Evolutionary conservation across 345 rosid species (phyloP).

Genomic region (Rhodomyrtus tomentosa): DNA sequence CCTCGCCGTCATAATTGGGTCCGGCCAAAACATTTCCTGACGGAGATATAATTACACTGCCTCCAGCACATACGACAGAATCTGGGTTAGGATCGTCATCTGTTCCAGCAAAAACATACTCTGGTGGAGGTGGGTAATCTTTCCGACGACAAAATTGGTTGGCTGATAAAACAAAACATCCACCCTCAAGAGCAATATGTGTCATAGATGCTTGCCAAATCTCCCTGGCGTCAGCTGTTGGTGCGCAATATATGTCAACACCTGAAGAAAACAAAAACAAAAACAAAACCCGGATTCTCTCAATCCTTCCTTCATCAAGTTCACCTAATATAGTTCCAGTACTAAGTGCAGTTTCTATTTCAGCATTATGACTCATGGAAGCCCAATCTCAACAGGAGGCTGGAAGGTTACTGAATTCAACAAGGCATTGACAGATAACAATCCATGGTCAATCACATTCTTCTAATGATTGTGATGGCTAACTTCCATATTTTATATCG

Average conservation of each 20-base stretch:
- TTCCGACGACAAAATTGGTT: slow-evolving; percentile 83
- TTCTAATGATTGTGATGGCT: not conserved
- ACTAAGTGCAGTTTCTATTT: not conserved
- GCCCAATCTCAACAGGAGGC: not conserved
- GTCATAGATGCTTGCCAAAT: slow-evolving; percentile 88
- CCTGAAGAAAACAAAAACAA: slow-evolving; percentile 15
- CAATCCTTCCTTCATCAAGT: not conserved
- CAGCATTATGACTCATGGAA: not conserved
- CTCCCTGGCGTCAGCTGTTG: slow-evolving; percentile 83
- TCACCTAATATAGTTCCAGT: not conserved
- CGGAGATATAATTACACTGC: slow-evolving; percentile 86
- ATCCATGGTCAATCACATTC: not conserved
- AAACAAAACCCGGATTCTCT: not conserved
- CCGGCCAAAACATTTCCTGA: slow-evolving; percentile 76
- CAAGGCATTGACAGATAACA: not conserved
- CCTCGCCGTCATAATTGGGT: slow-evolving; percentile 86
- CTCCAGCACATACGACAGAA: slow-evolving; percentile 83
- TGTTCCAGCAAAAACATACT: slow-evolving; percentile 51
- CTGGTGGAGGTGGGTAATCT: slow-evolving; percentile 91
- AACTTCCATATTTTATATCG: not conserved
- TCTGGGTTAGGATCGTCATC: slow-evolving; percentile 62
- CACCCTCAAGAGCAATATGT: slow-evolving; percentile 95
- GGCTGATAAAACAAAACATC: slow-evolving; percentile 83
- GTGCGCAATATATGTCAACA: slow-evolving; percentile 88
- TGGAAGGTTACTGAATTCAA: not conserved